Conservation (phyloP, 768 basidiomycete genomes). For the Rhodotorula kratochvilovae region DNA sequence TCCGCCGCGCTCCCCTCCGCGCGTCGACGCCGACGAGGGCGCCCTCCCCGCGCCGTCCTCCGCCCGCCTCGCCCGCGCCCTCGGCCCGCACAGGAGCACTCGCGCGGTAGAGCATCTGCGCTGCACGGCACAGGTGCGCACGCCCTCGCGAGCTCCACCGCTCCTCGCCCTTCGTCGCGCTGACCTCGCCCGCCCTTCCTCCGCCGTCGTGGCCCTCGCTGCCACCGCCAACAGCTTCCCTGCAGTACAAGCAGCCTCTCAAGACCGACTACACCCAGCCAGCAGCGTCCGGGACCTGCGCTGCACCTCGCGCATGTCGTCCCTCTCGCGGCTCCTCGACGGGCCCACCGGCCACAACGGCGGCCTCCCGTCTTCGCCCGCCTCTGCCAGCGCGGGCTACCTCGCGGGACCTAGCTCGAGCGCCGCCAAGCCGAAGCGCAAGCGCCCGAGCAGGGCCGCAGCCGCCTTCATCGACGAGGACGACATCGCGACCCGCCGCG, state of each 20-base stretch:
- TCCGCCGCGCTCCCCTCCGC: too few relatives aligned
- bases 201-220: not conserved
- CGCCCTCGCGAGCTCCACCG: too few relatives aligned
- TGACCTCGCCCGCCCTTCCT: not conserved
- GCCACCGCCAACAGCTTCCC: not conserved
- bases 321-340: slow-evolving; percentile 29
- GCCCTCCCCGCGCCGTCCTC: too few relatives aligned
- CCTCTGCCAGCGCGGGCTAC: too few relatives aligned
- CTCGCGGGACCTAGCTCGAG: too few relatives aligned
- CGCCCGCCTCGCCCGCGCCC: too few relatives aligned
- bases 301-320: slow-evolving; percentile 30
- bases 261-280: not conserved
- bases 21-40: too few relatives aligned
- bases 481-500: slow-evolving; percentile 11
- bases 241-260: not conserved
- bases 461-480: slow-evolving; percentile 20
- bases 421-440: slow-evolving; percentile 12
- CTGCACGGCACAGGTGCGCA: too few relatives aligned
- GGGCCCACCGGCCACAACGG: slow-evolving; percentile 2
- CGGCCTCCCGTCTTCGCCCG: not conserved
- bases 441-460: slow-evolving; percentile 24
- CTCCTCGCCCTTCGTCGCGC: not conserved
- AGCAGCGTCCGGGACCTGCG: too few relatives aligned
- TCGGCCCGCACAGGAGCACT: not conserved
- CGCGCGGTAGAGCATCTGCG: not conserved